Evolutionary conservation across 768 basidiomycete species (phyloP).

Genomic region (Hypsizygus marmoreus): DNA sequence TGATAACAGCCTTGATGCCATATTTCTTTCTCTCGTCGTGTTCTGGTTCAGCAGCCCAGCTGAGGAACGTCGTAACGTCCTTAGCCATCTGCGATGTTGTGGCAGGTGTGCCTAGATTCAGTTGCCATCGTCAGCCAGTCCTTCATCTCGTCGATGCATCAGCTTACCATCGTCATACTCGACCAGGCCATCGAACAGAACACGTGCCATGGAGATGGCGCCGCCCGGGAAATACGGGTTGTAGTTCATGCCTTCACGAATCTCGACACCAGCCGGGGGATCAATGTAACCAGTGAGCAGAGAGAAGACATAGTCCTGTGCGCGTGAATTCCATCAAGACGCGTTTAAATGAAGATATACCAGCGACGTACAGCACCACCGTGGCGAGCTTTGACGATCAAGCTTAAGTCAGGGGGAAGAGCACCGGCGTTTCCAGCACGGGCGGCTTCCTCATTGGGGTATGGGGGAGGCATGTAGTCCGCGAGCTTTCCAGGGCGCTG

Average conservation of each 20-base stretch:
- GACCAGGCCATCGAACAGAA: conserved; percentile 93
- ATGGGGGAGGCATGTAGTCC: conserved; percentile 93
- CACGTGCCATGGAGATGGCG: conserved; percentile 97
- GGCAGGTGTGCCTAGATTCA: conserved; percentile 78
- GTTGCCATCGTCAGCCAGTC: not conserved
- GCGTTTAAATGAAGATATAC: not conserved
- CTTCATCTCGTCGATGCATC: too few relatives aligned
- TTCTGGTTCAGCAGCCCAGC: conserved; percentile 98
- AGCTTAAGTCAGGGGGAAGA: conserved; percentile 93
- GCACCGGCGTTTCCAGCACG: conserved; percentile 93
- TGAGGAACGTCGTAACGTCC: conserved; percentile 93
- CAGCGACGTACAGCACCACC: conserved; percentile 81
- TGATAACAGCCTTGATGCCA: conserved; percentile 92
- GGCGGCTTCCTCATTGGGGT: conserved; percentile 98
- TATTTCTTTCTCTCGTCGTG: conserved; percentile 97
- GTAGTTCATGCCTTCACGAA: conserved; percentile 98
- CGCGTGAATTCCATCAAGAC: not conserved
- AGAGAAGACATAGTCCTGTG: conserved; percentile 94
- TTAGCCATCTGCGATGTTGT: conserved; percentile 99
- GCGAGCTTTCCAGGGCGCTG: conserved; percentile 97
- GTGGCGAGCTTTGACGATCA: conserved; percentile 98
- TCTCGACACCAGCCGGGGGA: conserved; percentile 91
- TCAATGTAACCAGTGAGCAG: conserved; percentile 97
- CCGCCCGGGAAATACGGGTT: conserved; percentile 99
- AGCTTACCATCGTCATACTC: conserved; percentile 91